Evolutionary conservation across 2,329 filamentous ascomycete genomes (phyloP), one percentile per base, ranked within the genome.

Genomic region (Pestalotiopsis sp.): DNA sequence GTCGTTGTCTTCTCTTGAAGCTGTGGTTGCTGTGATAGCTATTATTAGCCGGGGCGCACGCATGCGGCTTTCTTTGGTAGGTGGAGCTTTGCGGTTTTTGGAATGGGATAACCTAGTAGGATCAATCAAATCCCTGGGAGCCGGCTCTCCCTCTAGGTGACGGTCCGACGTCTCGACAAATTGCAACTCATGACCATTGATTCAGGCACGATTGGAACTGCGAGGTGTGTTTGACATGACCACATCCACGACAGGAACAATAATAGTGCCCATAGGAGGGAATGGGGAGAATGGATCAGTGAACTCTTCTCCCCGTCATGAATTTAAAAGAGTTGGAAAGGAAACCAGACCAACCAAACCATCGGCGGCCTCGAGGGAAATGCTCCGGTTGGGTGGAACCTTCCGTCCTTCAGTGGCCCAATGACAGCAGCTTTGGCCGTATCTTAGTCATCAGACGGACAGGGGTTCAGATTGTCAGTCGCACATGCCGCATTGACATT

Each of bases 361-460:
- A 20, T 62, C 36, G 59, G 59, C 6, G 27, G 31, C 17, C 17
- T 27, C 12, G 36, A 39, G 27, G 45, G 59, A 62, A 62, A 62
- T 62, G 59, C 59, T 62, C 59, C 59, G 31, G 31, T 62, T 62
- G 59, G 59, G 59, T 62, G 59, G 59, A 39, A 62, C 59, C 59
- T 62, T 31, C 59, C 27, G 59, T 20, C 59, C 17, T 36, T 59
- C 3, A 59, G 25, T 4, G 52, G 3, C 31, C 31, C 25, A 58
- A 58, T 58, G 17, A 14, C 57, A n/a, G 57, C 59, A n/a, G 23
- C 20, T 20, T 36, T 62, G 31, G n/a, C 12, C 27, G 20, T 36
- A 52, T 52, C 45, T 52, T 52, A 52, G 45, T 52, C 45, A 52
- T 52, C 45, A n/a, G 45, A 9, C 45, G 45, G 45, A 52, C 45